A percentile compares a stretch with the other conserved stretches of the same genome.
Conservation (phyloP, 495 filamentous ascomycete genomes). For the Penicillium simplicissimum region DNA sequence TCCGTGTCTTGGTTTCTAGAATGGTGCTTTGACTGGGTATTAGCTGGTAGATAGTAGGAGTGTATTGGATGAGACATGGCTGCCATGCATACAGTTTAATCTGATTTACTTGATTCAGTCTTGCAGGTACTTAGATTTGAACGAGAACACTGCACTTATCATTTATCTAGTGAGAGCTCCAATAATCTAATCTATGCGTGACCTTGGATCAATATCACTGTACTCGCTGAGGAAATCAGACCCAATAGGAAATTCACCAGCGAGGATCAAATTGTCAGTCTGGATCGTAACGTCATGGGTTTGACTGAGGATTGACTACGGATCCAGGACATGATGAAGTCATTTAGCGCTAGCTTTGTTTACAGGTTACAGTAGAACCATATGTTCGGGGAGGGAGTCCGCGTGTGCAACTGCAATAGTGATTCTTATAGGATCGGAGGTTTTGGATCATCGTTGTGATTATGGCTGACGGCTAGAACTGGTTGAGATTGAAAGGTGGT, state of each 20-base stretch:
- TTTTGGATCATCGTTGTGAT: constrained; percentile 25
- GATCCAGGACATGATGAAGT: not conserved
- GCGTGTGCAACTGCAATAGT: constrained; percentile 17
- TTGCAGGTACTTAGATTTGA: no score
- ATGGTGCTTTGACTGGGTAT: not conserved
- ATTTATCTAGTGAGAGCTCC: not conserved
- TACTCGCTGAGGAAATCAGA: not conserved
- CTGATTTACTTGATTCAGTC: not conserved
- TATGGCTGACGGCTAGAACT: constrained; percentile 8
- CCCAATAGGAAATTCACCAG: not conserved
- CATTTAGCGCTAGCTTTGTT: not conserved
- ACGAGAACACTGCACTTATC: no score
- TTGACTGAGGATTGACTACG: not conserved
- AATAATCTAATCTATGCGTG: not conserved
- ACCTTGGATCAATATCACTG: not conserved
- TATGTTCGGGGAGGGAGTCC: constrained; percentile 12
- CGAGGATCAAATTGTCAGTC: not conserved
- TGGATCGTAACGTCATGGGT: not conserved
- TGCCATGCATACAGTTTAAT: not conserved
- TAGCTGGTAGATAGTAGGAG: not conserved
- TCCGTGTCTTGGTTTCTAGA: not conserved
- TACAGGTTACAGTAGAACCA: constrained; percentile 19
- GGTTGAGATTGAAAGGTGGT: constrained; percentile 24
- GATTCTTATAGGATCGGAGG: constrained; percentile 28
- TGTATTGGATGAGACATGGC: not conserved